Evolutionary conservation across 2,329 filamentous ascomycete genomes (phyloP), one percentile per base, ranked within the genome.

Genomic region (Phialophora expanda): DNA sequence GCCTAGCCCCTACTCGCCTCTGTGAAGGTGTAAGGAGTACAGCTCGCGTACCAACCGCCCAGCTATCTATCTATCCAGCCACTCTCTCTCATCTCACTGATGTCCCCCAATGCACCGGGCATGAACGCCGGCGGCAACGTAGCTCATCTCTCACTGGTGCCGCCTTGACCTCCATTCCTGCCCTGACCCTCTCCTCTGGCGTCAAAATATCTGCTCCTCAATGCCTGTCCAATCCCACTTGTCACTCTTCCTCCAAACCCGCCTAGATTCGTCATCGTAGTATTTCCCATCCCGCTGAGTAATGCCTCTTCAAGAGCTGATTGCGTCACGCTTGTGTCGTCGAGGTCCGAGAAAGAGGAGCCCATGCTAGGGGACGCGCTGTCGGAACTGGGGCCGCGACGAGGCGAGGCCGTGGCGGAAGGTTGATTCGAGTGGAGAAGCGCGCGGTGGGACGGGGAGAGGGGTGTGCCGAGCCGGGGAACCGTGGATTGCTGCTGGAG

Each of bases 301-400:
- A 89, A 76, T 5, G 86, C 87, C 70, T 89, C 87, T 72, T 89
- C 87, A 28, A 89, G 77, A 2, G 87, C 87, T 14, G 85, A 87
- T 72, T 88, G 86, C 59, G 87, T 88, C 24, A 89, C 84, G 67
- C 86, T 87, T 7, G 86, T 82, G 85, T 86, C 85, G 73, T 89
- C 87, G 41, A 89, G 77, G 74, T 89, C 87, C 70, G 85, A 88
- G 71, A 89, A 89, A 63, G 86, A 88, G 68, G 86, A 88, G 0
- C 87, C 87, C 84, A 87, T 87, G 68, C 85, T 87, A 2, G 85
- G 85, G 9, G 83, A 85, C 12, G 84, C 84, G 28, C 53, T 61
- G 66, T 86, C 84, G 63, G 83, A 86, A 12, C 80, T 78, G 76
- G 50, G 76, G 73, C 59, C 73, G n/a, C 79, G 69, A 7, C 69